Base-by-base conservation (phyloP, 108 stramenopile species). In the Skeletonema marinoi region DNA sequence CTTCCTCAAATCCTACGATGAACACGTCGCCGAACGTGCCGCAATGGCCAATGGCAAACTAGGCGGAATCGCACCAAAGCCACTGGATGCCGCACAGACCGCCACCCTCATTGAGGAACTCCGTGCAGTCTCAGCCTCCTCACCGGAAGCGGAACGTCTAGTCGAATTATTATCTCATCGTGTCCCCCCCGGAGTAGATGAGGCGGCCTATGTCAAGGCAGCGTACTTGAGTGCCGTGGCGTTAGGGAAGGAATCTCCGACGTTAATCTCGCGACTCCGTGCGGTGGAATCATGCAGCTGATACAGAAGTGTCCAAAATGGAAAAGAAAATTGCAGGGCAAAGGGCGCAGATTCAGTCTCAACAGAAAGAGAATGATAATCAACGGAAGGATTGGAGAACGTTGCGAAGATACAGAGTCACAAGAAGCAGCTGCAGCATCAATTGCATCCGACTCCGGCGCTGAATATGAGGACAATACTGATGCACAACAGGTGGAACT, bases 151-250 rank as follows among this genome's bases (percentile, higher is more conserved):
- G 60, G 74, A 85, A 46, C 56, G 73, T 14, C 84, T 97, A 3
- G 74, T 96, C 30, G 93, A 97, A 9, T 70, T 98, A 35, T 68
- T 98, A 17, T 75, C 83, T 42, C 64, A 88, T 70, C 89, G 97
- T 19, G 92, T 98, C 12, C 97, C 97, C 19, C 96, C 96, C 46
- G 95, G 95, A 38, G 97, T 98, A 75, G 97, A 98, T 70, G 97
- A 98, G 77, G 97, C 97, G 33, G 97, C 97, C 56, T 97, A 98
- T 78, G 96, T 97, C 87, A 98, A 98, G 91, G 97, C 97, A 21
- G 76, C 87, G 17, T 98, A 92, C 84, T 73, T 98, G 48, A 77
- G 88, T 17, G 93, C 92, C 50, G 41, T 98, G 35, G 96, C 96
- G 62, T 87, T 85, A 77, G 92, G 92, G 21, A 88, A 91, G 44